These are phyloP conservation scores for Hondaea fermentalgiana DNA, from an alignment of 108 stramenopile species.

Conservation along the genomic window DNA sequence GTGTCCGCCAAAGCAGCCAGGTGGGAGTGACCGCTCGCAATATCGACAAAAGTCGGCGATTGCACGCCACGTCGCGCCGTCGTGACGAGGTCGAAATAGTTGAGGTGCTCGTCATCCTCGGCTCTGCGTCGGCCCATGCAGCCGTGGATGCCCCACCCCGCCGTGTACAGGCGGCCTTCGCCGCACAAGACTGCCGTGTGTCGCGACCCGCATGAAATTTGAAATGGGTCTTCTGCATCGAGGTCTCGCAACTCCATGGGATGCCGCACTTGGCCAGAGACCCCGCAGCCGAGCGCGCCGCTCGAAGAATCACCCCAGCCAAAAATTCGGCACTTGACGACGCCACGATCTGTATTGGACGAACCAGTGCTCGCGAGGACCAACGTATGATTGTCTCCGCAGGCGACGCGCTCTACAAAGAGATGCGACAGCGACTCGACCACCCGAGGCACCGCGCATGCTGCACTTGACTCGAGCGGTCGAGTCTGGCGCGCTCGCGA, in stretches of 20 bases:
- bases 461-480: neutral
- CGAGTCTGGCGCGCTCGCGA: neutral
- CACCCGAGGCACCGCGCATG: neutral
- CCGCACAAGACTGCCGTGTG: neutral
- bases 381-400: neutral
- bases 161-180: neutral
- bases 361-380: neutral
- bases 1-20: neutral
- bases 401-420: neutral
- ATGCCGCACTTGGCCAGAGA: neutral
- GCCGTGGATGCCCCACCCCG: neutral
- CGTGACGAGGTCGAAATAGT: neutral
- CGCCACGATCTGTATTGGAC: neutral
- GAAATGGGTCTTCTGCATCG: neutral
- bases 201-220: neutral
- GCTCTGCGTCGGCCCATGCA: neutral
- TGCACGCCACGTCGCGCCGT: neutral
- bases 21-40: neutral
- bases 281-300: neutral
- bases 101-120: neutral
- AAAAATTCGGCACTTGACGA: neutral
- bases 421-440: neutral
- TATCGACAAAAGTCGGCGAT: neutral
- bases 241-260: neutral
- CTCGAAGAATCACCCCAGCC: neutral